Conservation (phyloP, 768 basidiomycete genomes). For the Phylloporus scabripes region DNA sequence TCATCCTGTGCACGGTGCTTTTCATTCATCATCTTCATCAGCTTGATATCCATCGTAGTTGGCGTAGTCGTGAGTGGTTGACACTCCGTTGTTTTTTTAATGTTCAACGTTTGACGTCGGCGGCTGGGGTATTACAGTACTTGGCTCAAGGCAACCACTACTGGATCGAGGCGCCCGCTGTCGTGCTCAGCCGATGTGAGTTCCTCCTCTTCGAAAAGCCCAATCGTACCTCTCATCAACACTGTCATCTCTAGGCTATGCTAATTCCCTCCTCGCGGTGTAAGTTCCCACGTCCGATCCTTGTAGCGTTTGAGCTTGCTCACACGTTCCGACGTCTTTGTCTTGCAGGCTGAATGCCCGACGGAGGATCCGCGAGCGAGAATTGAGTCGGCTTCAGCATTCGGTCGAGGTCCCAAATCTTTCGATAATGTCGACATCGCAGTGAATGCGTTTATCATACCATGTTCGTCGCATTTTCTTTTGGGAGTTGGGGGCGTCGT, state of each 20-base stretch:
- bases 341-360: constrained; percentile 6
- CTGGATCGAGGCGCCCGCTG: constrained; percentile 8
- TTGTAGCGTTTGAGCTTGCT: neutral
- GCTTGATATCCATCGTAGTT: constrained; percentile 6
- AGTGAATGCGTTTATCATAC: neutral
- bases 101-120: neutral
- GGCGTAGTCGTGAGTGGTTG: constrained; percentile 5
- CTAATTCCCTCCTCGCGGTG: constrained; percentile 13
- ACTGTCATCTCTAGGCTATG: constrained; percentile 1
- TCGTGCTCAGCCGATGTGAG: constrained; percentile 11
- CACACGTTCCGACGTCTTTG: neutral
- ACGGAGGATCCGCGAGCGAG: constrained; percentile 7
- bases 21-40: neutral
- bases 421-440: neutral
- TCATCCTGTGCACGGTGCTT: too few species aligned
- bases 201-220: neutral
- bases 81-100: neutral
- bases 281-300: neutral
- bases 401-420: constrained; percentile 8
- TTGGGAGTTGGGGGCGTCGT: neutral
- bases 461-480: neutral
- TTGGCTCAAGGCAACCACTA: constrained; percentile 4
- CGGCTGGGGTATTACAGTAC: constrained; percentile 1
- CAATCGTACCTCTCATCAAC: too few species aligned
- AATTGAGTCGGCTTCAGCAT: neutral